Evolutionary conservation across 164 flowering plant genomes (phyloP).

Genomic region (Piper betle): DNA sequence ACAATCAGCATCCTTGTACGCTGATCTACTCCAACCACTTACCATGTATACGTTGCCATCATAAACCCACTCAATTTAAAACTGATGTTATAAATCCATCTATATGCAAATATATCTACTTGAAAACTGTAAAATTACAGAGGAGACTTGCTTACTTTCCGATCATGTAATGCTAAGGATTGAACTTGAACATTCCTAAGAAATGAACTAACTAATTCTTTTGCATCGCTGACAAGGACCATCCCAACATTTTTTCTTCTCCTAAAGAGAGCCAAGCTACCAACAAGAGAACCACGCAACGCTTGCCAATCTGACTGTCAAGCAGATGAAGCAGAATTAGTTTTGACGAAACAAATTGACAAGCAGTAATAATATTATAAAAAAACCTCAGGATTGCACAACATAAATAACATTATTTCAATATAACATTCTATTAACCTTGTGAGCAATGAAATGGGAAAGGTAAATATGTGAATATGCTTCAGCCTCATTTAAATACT

Average conservation of each 20-base stretch:
- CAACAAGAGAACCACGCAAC: slow-evolving; percentile 84
- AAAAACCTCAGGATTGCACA: not conserved
- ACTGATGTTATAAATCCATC: not conserved
- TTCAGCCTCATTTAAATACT: not conserved
- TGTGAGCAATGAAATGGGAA: not conserved
- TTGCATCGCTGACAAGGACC: slow-evolving; percentile 47
- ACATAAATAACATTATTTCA: not conserved
- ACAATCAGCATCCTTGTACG: too few relatives aligned
- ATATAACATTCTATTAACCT: not conserved
- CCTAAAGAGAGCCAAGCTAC: slow-evolving; percentile 77
- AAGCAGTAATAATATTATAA: not conserved
- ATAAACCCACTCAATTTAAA: too few relatives aligned
- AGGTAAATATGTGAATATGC: not conserved
- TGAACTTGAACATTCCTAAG: slow-evolving; percentile 61
- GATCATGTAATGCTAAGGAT: slow-evolving; percentile 68
- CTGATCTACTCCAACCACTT: too few relatives aligned
- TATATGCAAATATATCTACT: not conserved
- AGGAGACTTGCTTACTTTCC: slow-evolving; percentile 45
- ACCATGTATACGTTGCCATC: too few relatives aligned
- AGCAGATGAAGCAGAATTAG: slow-evolving; percentile 13
- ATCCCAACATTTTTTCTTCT: slow-evolving; percentile 47
- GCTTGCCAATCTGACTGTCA: slow-evolving; percentile 99
- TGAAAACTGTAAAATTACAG: not conserved
- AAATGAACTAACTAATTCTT: slow-evolving; percentile 41
- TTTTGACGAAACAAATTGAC: not conserved